Evolutionary conservation across 495 filamentous ascomycete species (phyloP).

Genomic region (Xylaria scruposa): DNA sequence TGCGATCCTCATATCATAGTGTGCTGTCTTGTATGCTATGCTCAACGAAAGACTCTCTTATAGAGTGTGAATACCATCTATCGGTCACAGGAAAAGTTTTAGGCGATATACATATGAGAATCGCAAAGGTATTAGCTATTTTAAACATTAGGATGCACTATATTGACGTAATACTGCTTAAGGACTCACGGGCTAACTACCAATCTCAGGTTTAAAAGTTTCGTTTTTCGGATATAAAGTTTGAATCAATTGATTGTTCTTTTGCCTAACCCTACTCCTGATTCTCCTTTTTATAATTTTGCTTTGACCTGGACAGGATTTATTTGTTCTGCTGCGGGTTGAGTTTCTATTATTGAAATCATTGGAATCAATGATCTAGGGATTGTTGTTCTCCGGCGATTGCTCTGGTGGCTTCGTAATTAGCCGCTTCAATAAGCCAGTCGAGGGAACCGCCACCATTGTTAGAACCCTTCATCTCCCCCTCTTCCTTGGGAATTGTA

Average conservation of each 20-base stretch:
- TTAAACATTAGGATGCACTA: too few species aligned
- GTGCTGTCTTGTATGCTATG: not conserved
- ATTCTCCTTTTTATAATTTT: too few species aligned
- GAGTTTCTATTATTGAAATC: not conserved
- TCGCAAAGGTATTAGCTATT: not conserved
- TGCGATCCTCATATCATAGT: not conserved
- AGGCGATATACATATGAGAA: not conserved
- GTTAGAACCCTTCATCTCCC: not conserved
- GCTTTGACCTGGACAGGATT: too few species aligned
- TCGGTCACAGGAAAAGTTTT: not conserved
- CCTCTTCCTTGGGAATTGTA: not conserved
- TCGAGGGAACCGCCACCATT: not conserved
- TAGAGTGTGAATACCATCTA: not conserved
- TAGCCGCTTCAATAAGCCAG: constrained; percentile 12
- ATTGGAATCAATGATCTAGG: not conserved
- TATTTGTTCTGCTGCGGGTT: too few species aligned
- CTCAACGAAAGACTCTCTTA: not conserved
- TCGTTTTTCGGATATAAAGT: too few species aligned
- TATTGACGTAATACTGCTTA: too few species aligned
- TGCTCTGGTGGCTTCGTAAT: constrained; percentile 15
- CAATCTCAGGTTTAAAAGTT: too few species aligned
- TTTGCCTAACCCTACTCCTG: too few species aligned
- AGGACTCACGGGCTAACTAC: too few species aligned
- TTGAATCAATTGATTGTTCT: too few species aligned
- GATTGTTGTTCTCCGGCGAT: not conserved